Evolutionary conservation across 202 grass and related monocot genomes (phyloP), one percentile per base, ranked within the genome.

Genomic region (Zoysia matrella): DNA sequence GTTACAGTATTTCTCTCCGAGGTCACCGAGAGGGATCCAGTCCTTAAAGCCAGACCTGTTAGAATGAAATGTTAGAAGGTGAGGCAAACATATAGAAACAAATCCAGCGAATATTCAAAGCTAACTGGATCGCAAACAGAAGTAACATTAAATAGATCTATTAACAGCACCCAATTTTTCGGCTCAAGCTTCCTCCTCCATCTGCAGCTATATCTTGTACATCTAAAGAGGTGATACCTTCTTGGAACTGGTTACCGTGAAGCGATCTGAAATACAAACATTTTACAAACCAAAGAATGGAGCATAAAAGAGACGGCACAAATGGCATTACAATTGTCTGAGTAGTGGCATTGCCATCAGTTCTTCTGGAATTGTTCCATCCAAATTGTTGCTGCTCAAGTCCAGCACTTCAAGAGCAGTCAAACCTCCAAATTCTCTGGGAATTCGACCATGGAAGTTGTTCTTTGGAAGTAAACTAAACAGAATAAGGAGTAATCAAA

Each of bases 301-400:
- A 66, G 50, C 11, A 45, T 8, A 58, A 8, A 75, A 74, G 6
- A 52, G 62, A 79, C 30, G 44, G 40, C 60, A 12, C 43, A 73
- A 66, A 45, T 22, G 66, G 44, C 70, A 88, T 86, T 92, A 98
- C 90, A 81, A 69, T 81, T 91, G 79, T 75, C 89, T 93, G 72
- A 97, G 92, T 62, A 91, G 86, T 68, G 81, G 84, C 79, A 97
- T 94, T 61, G 86, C 81, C 52, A 52, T 65, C 60, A 98, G 53
- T 80, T 91, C 88, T 85, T 84, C 68, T 77, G 90, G 95, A 81
- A 98, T 82, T 65, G 80, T 75, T 60, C 88, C 90, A 91, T 80
- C 76, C 81, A 98, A 78, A 57, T 85, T 94, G 79, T 98, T 98
- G 75, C 78, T 74, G 36, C 92, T 89, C 86, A 98, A 86, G 76